phyloP scores from a whole-genome alignment of 2,329 filamentous ascomycete genomes.

The Magnaporthales sp. region DNA sequence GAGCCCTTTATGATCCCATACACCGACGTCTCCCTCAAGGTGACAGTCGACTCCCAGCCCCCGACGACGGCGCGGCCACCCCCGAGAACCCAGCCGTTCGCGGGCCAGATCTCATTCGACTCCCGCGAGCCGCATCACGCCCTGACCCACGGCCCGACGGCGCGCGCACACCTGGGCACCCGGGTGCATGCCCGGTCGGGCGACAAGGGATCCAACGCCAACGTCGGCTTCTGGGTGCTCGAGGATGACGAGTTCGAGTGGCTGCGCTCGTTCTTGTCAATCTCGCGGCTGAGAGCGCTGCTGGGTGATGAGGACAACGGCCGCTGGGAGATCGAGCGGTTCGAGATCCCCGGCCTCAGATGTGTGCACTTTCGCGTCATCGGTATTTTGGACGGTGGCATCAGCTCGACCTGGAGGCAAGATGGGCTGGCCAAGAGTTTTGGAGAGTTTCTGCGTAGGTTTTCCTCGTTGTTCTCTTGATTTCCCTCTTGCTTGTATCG shows the following conservation, averaged over 20 bases:
- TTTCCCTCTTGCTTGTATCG: no score
- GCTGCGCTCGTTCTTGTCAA: conserved; percentile 26
- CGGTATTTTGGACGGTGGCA: conserved; percentile 31
- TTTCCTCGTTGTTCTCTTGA: not conserved
- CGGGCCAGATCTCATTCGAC: not conserved
- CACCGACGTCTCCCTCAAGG: conserved; percentile 8
- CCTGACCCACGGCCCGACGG: conserved; percentile 9
- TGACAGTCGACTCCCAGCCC: not conserved
- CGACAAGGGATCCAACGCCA: conserved; percentile 25
- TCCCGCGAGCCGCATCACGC: not conserved
- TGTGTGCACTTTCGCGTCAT: conserved; percentile 24
- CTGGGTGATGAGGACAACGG: conserved; percentile 34
- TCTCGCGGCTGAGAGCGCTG: conserved; percentile 25
- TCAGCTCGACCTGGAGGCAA: conserved; percentile 36
- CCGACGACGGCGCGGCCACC: not conserved
- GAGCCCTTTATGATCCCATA: conserved; percentile 22
- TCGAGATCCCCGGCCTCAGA: conserved; percentile 32
- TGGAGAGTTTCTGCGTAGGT: conserved; percentile 25
- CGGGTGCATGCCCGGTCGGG: conserved; percentile 22
- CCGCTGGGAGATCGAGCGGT: conserved; percentile 30
- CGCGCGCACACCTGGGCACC: conserved; percentile 18
- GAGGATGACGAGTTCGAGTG: conserved; percentile 29
- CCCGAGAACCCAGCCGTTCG: not conserved
- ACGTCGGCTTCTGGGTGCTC: conserved; percentile 26
- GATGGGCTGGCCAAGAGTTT: conserved; percentile 44